Percentiles rank a stretch among this genome's conserved stretches.
phyloP scores from a whole-genome alignment of 2,329 filamentous ascomycete genomes.

The Talaromyces marneffei region DNA sequence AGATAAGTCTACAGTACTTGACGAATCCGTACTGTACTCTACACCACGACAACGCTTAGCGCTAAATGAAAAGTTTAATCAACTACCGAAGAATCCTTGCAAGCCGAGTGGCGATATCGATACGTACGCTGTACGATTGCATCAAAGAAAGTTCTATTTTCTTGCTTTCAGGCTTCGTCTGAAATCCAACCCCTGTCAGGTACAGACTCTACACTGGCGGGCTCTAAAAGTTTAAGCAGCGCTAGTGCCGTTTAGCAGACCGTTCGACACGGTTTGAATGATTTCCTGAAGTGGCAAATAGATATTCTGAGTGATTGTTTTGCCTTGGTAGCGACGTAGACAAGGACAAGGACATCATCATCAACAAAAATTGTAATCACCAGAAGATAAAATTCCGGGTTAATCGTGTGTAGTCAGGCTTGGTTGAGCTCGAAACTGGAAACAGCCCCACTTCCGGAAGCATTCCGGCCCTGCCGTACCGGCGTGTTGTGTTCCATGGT shows the following conservation, averaged over 20 bases:
- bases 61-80: background rate
- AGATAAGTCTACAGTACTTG: too few species aligned
- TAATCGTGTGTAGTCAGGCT: background rate
- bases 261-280: background rate
- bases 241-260: background rate
- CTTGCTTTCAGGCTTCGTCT: background rate
- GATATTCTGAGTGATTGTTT: background rate
- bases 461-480: constrained; percentile 8
- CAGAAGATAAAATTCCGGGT: background rate
- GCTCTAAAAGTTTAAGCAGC: background rate
- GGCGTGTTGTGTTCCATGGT: constrained; percentile 6
- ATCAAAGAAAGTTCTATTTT: background rate
- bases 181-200: background rate
- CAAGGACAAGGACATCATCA: background rate
- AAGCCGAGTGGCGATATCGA: background rate
- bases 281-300: background rate
- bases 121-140: background rate
- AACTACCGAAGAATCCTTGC: constrained; percentile 1
- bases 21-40: background rate
- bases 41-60: background rate
- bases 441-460: constrained; percentile 4
- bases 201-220: background rate
- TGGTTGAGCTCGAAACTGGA: constrained; percentile 1
- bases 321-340: too few species aligned
- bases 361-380: background rate